Evolutionary conservation across 1,284 basidiomycete species (phyloP).

Genomic region (Ceratobasidium sp.): DNA sequence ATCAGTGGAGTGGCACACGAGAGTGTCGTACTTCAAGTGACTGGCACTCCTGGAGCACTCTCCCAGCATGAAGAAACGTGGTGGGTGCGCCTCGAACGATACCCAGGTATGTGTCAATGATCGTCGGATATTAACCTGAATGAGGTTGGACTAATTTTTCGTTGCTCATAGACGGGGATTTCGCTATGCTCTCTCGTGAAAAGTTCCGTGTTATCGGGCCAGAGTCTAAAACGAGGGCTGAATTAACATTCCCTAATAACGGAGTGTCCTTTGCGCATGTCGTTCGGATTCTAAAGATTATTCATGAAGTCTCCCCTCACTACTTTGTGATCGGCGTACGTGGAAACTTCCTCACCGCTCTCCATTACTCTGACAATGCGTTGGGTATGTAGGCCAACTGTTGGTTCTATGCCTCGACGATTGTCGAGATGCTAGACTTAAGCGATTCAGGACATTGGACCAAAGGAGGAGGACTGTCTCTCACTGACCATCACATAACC

Average conservation of each 20-base stretch:
- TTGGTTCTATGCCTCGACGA: slow-evolving; percentile 28
- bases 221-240: background rate
- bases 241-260: background rate
- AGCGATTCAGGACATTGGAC: background rate
- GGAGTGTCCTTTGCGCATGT: slow-evolving; percentile 16
- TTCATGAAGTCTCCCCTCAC: slow-evolving; percentile 12
- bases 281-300: slow-evolving; percentile 13
- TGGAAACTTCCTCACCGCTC: background rate
- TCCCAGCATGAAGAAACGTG: background rate
- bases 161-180: slow-evolving; percentile 1
- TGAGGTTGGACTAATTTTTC: background rate
- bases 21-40: slow-evolving; percentile 22
- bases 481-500: slow-evolving; percentile 15
- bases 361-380: background rate
- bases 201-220: background rate
- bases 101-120: background rate
- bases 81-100: slow-evolving; percentile 21
- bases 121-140: background rate
- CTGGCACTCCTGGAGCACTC: background rate
- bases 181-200: slow-evolving; percentile 16
- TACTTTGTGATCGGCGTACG: slow-evolving; percentile 24
- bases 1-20: slow-evolving; percentile 8
- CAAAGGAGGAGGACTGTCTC: background rate
- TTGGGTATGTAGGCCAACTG: slow-evolving; percentile 24
- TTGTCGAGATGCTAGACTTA: slow-evolving; percentile 25